Evolutionary conservation across 129 eudicot genomes (phyloP).

Genomic region (Lonicera japonica): DNA sequence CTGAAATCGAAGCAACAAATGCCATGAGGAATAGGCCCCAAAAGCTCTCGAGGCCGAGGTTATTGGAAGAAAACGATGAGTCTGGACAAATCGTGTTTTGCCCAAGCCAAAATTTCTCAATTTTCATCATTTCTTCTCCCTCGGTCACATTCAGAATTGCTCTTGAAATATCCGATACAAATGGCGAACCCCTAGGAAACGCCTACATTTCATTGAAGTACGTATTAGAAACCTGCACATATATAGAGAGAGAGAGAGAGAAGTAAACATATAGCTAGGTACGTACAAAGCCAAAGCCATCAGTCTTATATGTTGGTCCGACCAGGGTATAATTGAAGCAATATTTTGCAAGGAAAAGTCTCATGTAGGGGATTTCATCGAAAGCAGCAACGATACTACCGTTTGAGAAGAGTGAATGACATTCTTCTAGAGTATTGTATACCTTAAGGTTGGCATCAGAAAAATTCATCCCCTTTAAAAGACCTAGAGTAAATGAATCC

Average conservation of each 20-base stretch:
- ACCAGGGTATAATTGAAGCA: conserved; percentile 39
- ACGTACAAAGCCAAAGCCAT: conserved; percentile 32
- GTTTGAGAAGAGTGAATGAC: conserved; percentile 24
- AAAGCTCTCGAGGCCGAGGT: not conserved
- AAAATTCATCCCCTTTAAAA: conserved; percentile 16
- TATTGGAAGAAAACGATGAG: not conserved
- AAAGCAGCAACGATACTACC: conserved; percentile 50
- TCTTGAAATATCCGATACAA: not conserved
- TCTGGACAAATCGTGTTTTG: not conserved
- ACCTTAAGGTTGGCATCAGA: conserved; percentile 9
- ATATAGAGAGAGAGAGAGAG: too few relatives aligned
- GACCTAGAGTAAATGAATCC: conserved; percentile 25
- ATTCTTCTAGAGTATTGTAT: conserved; percentile 22
- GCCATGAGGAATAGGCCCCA: not conserved
- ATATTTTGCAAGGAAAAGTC: conserved; percentile 33
- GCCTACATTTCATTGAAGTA: not conserved
- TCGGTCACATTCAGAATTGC: not conserved
- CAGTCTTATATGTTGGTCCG: conserved; percentile 31
- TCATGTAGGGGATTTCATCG: conserved; percentile 49
- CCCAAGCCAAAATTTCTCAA: not conserved
- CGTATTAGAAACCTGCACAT: not conserved
- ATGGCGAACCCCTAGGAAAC: not conserved
- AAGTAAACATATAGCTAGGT: not conserved
- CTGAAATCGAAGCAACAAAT: not conserved
- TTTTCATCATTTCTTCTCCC: not conserved